These are phyloP conservation scores for Talaromyces islandicus DNA, from an alignment of 2,329 filamentous ascomycete genomes.

Conservation along the genomic window DNA sequence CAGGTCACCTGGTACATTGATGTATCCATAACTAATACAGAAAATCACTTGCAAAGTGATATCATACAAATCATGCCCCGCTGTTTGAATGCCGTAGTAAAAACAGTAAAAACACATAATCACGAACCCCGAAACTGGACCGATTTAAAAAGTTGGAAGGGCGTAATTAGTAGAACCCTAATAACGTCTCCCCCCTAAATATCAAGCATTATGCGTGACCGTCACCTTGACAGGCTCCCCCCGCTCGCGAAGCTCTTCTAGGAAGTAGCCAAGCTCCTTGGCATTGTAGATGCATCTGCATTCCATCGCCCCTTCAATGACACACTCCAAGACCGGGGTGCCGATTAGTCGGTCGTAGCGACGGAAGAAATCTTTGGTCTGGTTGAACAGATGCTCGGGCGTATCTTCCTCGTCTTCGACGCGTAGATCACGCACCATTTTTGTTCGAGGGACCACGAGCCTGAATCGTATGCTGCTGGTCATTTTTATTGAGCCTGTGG, in stretches of 20 bases:
- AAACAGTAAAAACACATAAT: too few relatives aligned
- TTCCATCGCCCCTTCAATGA: conserved; percentile 6
- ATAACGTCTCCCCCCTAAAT: too few relatives aligned
- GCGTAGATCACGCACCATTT: conserved; percentile 7
- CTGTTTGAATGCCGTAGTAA: too few relatives aligned
- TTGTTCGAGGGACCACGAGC: not conserved
- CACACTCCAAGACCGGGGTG: conserved; percentile 2
- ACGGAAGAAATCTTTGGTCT: conserved; percentile 4
- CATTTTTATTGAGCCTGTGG: too few relatives aligned
- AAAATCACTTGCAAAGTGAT: not conserved
- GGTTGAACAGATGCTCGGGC: conserved; percentile 4
- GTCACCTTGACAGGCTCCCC: conserved; percentile 1
- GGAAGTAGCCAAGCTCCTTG: conserved; percentile 6
- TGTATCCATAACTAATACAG: too few relatives aligned
- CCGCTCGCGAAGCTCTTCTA: conserved; percentile 7
- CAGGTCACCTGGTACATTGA: too few relatives aligned
- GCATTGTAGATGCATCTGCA: conserved; percentile 10
- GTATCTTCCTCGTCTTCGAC: conserved; percentile 2
- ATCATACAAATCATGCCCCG: not conserved
- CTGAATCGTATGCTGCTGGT: not conserved
- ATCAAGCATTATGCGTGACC: conserved; percentile 6
- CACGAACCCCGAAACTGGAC: too few relatives aligned
- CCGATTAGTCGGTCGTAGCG: conserved; percentile 4
- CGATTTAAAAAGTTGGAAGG: too few relatives aligned
- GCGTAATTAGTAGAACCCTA: too few relatives aligned